phyloP scores from a whole-genome alignment of 441 rosid species.

The Erodium moschatum region DNA sequence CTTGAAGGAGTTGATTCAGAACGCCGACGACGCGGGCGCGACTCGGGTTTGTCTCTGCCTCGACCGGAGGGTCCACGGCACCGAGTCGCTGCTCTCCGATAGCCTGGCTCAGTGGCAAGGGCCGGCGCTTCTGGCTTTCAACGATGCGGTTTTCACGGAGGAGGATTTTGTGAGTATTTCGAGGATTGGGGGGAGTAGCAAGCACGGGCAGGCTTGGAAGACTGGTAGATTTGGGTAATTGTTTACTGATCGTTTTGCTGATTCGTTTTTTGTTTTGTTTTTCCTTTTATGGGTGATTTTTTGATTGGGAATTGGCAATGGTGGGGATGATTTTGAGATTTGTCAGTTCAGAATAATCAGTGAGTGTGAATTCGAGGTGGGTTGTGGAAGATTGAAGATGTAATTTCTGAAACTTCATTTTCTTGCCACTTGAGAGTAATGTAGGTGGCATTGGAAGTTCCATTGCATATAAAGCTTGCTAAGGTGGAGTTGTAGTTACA shows the following conservation, averaged over 20 bases:
- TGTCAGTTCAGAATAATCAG: not conserved
- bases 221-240: constrained; percentile 91
- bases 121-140: constrained; percentile 70
- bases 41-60: constrained; percentile 72
- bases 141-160: constrained; percentile 80
- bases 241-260: not conserved
- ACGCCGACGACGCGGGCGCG: constrained; percentile 97
- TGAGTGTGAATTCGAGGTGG: not conserved
- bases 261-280: not conserved
- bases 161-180: constrained; percentile 89
- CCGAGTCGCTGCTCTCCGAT: constrained; percentile 53
- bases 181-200: constrained; percentile 80
- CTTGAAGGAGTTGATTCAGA: constrained; percentile 85
- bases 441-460: not conserved
- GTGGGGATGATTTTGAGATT: not conserved
- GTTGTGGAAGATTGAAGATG: not conserved
- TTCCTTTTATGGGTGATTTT: not conserved
- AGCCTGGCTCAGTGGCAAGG: constrained; percentile 85
- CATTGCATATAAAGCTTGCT: not conserved
- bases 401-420: not conserved
- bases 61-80: constrained; percentile 58
- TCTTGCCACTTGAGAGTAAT: not conserved
- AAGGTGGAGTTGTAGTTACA: not conserved
- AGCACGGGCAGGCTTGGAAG: constrained; percentile 76
- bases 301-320: not conserved